Percentiles rank a stretch among this genome's conserved stretches.
phyloP scores from a whole-genome alignment of 805 yeast genomes.

The Candida chilensis region DNA sequence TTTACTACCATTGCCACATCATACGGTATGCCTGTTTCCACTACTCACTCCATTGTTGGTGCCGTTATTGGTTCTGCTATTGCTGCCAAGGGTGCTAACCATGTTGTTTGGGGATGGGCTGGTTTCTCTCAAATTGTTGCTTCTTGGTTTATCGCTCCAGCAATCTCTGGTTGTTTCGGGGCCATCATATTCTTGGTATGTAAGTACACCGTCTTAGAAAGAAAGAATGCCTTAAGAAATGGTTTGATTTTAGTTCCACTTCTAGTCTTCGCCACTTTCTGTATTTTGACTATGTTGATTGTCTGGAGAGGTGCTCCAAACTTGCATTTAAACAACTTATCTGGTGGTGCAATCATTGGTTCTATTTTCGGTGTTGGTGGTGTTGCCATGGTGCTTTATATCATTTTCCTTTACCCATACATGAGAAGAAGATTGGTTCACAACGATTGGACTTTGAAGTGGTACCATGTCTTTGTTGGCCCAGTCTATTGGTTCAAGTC shows the following conservation, averaged over 20 bases:
- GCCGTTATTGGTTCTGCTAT: conserved; percentile 68
- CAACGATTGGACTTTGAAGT: conserved; percentile 58
- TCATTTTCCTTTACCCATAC: conserved; percentile 50
- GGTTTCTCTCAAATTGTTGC: conserved; percentile 70
- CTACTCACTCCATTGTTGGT: conserved; percentile 75
- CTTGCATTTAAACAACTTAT: conserved; percentile 43
- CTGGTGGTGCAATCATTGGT: conserved; percentile 43
- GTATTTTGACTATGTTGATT: conserved; percentile 65
- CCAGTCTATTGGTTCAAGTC: conserved; percentile 47
- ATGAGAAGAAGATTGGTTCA: conserved; percentile 50
- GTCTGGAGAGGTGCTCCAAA: conserved; percentile 79
- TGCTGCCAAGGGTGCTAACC: conserved; percentile 57
- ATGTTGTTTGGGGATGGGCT: conserved; percentile 67
- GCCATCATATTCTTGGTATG: conserved; percentile 48
- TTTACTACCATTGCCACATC: conserved; percentile 64
- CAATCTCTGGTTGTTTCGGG: conserved; percentile 57
- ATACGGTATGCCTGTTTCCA: conserved; percentile 69
- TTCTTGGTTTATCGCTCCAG: conserved; percentile 75
- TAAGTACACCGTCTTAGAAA: conserved; percentile 54
- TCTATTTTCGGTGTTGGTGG: conserved; percentile 59
- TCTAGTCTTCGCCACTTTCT: conserved; percentile 49
- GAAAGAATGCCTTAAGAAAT: conserved; percentile 42
- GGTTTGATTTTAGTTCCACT: conserved; percentile 52
- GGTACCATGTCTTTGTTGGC: conserved; percentile 48
- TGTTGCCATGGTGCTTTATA: conserved; percentile 41